phyloP scores from a whole-genome alignment of 2,329 filamentous ascomycete species.

The Ceratocystis colombiana region DNA sequence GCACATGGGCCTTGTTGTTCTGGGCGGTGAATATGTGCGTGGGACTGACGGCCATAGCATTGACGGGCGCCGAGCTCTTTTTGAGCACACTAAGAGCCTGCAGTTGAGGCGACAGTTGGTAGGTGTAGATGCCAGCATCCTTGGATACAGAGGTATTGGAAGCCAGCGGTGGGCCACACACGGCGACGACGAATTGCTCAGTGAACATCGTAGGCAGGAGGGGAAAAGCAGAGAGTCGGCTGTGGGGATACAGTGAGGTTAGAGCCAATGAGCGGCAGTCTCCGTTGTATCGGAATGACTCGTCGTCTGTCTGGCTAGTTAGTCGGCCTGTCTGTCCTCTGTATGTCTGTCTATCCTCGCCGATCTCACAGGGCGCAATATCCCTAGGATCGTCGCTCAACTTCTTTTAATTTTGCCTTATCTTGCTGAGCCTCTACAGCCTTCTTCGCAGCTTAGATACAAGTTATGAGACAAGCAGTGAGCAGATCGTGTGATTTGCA shows the following conservation, averaged over 20 bases:
- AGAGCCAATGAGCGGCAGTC: constrained; percentile 9
- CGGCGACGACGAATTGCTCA: constrained; percentile 50
- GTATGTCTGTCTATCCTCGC: neutral
- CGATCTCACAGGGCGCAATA: neutral
- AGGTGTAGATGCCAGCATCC: constrained; percentile 78
- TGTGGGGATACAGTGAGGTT: neutral
- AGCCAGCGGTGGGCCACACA: constrained; percentile 47
- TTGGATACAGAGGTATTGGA: constrained; percentile 56
- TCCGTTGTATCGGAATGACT: neutral
- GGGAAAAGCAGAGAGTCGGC: neutral
- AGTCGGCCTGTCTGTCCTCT: neutral
- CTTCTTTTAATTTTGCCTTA: neutral
- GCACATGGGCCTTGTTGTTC: constrained; percentile 78
- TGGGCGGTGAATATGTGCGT: constrained; percentile 88
- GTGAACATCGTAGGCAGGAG: constrained; percentile 41
- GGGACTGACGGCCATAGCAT: constrained; percentile 68
- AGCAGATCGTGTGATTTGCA: constrained; percentile 5
- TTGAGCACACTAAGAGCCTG: constrained; percentile 73
- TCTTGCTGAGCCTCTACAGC: neutral
- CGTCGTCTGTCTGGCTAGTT: too few relatives aligned
- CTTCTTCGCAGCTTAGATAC: neutral
- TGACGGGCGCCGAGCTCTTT: constrained; percentile 73
- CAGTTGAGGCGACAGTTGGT: constrained; percentile 68
- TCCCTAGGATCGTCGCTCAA: neutral
- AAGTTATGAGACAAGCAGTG: neutral